Conservation (phyloP, 306 rosid genomes). For the Erythrophleum fordii region DNA sequence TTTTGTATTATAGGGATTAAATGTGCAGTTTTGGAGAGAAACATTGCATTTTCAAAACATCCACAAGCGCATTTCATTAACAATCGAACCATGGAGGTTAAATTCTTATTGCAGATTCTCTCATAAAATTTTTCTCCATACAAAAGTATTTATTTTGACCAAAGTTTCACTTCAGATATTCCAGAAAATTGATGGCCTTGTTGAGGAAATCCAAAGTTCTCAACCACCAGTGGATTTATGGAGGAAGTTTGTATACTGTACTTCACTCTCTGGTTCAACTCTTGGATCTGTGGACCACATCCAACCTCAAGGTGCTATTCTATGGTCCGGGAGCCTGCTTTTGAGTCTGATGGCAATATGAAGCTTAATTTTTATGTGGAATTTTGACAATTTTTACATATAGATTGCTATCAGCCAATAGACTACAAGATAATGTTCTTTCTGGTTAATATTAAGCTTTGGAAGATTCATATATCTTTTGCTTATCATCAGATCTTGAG, state of each 20-base stretch:
- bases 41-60: slow-evolving; percentile 63
- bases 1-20: slow-evolving; percentile 62
- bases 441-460: slow-evolving; percentile 36
- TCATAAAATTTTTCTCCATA: slow-evolving; percentile 23
- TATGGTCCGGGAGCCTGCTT: slow-evolving; percentile 12
- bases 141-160: slow-evolving; percentile 31
- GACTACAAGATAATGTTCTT: slow-evolving; percentile 16
- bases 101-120: slow-evolving; percentile 20
- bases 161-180: slow-evolving; percentile 66
- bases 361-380: slow-evolving; percentile 26
- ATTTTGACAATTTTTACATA: slow-evolving; percentile 19
- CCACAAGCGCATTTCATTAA: slow-evolving; percentile 95
- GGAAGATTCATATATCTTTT: slow-evolving; percentile 44
- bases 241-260: slow-evolving; percentile 93
- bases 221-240: slow-evolving; percentile 94
- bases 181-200: slow-evolving; percentile 84
- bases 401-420: slow-evolving; percentile 23
- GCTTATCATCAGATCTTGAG: slow-evolving; percentile 73
- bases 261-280: slow-evolving; percentile 83
- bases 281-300: slow-evolving; percentile 96
- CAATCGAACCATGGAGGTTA: slow-evolving; percentile 98
- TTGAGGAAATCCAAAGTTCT: slow-evolving; percentile 84
- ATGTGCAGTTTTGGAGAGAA: slow-evolving; percentile 78
- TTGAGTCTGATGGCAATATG: slow-evolving; percentile 23
- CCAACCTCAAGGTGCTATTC: slow-evolving; percentile 85